Evolutionary conservation across 1,139 yeast species (phyloP).

Genomic region (Scheffersomyces lignicola): DNA sequence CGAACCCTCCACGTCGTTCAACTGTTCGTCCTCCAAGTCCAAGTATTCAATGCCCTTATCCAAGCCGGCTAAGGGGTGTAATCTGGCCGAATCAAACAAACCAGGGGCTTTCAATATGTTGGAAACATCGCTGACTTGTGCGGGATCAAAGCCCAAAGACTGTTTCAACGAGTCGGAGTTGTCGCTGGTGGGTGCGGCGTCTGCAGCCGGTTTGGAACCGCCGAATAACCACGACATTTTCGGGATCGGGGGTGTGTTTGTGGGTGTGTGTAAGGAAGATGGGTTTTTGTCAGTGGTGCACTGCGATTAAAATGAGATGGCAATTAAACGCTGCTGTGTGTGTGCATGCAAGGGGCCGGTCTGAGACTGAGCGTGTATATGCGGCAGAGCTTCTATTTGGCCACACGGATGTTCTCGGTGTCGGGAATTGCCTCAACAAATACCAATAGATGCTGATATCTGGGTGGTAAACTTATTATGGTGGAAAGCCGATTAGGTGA

Average conservation of each 20-base stretch:
- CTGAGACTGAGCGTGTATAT: too few relatives aligned
- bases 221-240: constrained; percentile 75
- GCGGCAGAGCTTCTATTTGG: too few relatives aligned
- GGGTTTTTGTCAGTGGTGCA: too few relatives aligned
- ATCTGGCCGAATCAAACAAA: constrained; percentile 22
- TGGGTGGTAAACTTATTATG: too few relatives aligned
- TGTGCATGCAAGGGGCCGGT: too few relatives aligned
- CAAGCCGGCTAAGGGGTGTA: constrained; percentile 94
- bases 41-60: constrained; percentile 86
- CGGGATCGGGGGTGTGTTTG: constrained; percentile 7
- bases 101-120: constrained; percentile 61
- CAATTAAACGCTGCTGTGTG: too few relatives aligned
- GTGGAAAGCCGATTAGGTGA: too few relatives aligned
- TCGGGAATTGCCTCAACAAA: too few relatives aligned
- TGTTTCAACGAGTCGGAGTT: constrained; percentile 29
- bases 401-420: too few relatives aligned
- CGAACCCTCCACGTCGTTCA: constrained; percentile 76
- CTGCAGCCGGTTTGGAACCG: constrained; percentile 27
- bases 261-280: constrained; percentile 8
- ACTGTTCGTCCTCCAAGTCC: constrained; percentile 79
- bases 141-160: constrained; percentile 66
- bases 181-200: constrained; percentile 21
- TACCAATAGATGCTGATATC: too few relatives aligned
- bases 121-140: constrained; percentile 64
- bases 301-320: too few relatives aligned